Conservation (phyloP, 495 filamentous ascomycete genomes). For the Daldinia concentrica region DNA sequence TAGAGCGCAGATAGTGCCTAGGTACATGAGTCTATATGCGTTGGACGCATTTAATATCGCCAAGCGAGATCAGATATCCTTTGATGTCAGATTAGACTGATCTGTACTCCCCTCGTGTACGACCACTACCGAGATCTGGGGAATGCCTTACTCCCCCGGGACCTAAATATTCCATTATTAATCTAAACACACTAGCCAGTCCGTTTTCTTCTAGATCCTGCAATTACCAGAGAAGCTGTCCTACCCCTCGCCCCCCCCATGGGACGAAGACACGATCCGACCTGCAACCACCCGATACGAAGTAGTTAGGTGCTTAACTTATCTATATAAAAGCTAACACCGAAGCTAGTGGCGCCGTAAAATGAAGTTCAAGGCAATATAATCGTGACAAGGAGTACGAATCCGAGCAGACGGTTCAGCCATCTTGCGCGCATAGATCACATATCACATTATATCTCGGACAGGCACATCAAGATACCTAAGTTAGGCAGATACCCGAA, state of each 20-base stretch:
- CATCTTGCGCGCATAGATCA: neutral
- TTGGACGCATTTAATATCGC: conserved; percentile 22
- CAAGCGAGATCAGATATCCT: conserved; percentile 34
- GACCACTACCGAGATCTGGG: conserved; percentile 33
- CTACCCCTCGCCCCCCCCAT: conserved; percentile 11
- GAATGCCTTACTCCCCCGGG: conserved; percentile 17
- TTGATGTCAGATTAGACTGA: conserved; percentile 31
- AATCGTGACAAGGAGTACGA: neutral
- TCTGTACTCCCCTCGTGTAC: conserved; percentile 12
- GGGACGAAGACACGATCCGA: conserved; percentile 38
- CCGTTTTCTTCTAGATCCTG: conserved; percentile 35
- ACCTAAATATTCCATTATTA: conserved; percentile 14
- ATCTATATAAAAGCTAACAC: neutral
- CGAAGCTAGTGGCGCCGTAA: conserved; percentile 1
- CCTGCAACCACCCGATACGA: conserved; percentile 28
- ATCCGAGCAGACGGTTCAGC: neutral
- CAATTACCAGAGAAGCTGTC: conserved; percentile 18
- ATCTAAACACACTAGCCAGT: conserved; percentile 4
- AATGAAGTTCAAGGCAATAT: neutral
- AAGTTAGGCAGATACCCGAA: neutral
- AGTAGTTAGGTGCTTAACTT: neutral
- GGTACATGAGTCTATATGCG: neutral
- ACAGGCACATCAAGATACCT: neutral
- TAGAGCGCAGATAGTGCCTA: conserved; percentile 4
- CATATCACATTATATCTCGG: neutral